A percentile compares a stretch with the other conserved stretches of the same genome.
These are phyloP conservation scores for Daldinia loculata DNA, from an alignment of 495 filamentous ascomycete species.

Conservation along the genomic window DNA sequence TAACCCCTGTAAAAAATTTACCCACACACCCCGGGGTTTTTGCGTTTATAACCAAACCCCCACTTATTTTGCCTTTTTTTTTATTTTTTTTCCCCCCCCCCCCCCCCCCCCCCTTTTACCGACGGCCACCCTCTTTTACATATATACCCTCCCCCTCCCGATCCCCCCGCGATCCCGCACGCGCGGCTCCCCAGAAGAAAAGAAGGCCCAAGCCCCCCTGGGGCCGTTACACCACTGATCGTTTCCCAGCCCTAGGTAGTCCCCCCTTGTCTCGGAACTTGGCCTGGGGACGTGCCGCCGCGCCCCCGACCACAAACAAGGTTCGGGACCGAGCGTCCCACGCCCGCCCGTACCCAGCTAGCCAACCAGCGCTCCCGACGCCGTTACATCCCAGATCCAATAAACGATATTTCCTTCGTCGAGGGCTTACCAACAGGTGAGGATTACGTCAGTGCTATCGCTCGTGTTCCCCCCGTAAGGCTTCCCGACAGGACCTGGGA, in stretches of 20 bases:
- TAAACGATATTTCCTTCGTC: neutral
- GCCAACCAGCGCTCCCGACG: neutral
- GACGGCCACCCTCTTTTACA: conserved; percentile 15
- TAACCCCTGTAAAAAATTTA: no score
- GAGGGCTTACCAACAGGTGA: neutral
- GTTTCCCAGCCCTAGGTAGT: no score
- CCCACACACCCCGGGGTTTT: no score
- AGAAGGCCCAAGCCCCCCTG: neutral
- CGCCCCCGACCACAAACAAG: neutral
- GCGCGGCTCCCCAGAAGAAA: neutral
- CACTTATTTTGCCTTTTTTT: no score
- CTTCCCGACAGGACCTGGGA: neutral
- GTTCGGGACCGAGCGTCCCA: conserved; percentile 12
- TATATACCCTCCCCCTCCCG: neutral
- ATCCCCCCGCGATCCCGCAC: neutral
- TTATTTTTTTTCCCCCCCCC: no score
- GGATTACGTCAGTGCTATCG: neutral
- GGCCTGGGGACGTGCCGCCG: conserved; percentile 4
- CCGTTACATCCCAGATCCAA: neutral
- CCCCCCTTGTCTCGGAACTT: conserved; percentile 15
- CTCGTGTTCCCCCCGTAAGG: neutral
- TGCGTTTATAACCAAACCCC: no score
- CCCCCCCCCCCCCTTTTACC: neutral
- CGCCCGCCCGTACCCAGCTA: neutral
- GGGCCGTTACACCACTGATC: neutral